Evolutionary conservation across 495 filamentous ascomycete genomes (phyloP).

Genomic region (Xylaria bambusicola): DNA sequence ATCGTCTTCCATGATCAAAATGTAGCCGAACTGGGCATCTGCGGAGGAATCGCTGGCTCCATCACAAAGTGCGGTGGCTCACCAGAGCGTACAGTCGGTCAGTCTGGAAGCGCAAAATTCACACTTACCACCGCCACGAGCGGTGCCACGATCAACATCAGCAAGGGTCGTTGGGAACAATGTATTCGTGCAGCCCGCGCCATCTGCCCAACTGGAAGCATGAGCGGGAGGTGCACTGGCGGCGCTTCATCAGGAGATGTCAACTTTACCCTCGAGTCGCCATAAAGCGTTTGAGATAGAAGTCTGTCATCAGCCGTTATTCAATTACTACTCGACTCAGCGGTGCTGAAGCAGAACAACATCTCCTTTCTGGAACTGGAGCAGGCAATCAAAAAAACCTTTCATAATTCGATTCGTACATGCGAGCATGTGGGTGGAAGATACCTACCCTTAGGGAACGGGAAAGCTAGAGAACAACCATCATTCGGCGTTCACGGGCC

Average conservation of each 20-base stretch:
- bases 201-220: constrained; percentile 49
- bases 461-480: constrained; percentile 7
- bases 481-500: constrained; percentile 7
- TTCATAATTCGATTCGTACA: constrained; percentile 16
- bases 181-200: constrained; percentile 52
- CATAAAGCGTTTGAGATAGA: constrained; percentile 17
- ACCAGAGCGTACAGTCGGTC: constrained; percentile 41
- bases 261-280: constrained; percentile 42
- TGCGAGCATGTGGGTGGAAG: constrained; percentile 12
- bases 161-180: constrained; percentile 53
- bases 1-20: constrained; percentile 57
- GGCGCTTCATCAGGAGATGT: constrained; percentile 53
- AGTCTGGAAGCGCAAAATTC: constrained; percentile 51
- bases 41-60: constrained; percentile 51
- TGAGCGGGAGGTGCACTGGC: constrained; percentile 49
- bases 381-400: constrained; percentile 1
- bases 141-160: constrained; percentile 50
- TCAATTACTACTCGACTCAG: background rate
- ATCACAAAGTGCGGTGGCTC: constrained; percentile 45
- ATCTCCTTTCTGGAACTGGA: constrained; percentile 18
- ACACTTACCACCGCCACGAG: constrained; percentile 35
- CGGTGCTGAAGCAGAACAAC: background rate
- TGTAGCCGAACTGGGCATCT: constrained; percentile 56
- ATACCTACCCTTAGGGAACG: constrained; percentile 9
- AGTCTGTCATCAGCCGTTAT: background rate